Conservation (phyloP, 306 rosid species). For the Dalbergia cultrata region DNA sequence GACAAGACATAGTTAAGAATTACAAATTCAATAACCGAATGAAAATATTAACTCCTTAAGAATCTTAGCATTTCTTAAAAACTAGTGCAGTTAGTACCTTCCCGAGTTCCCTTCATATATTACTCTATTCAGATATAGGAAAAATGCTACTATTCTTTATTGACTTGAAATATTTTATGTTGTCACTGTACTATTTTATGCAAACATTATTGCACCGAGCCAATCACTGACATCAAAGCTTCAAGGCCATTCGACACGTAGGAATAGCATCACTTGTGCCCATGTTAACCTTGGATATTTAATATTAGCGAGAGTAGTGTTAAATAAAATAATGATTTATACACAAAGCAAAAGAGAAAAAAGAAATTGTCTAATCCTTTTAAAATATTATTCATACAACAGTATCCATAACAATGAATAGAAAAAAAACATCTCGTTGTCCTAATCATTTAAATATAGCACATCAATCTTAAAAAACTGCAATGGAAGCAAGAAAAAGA, state of each 20-base stretch:
- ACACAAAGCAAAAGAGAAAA: background rate
- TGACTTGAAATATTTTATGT: constrained; percentile 40
- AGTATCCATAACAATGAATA: constrained; percentile 39
- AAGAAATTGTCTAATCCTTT: constrained; percentile 26
- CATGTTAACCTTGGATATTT: constrained; percentile 53
- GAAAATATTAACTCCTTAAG: constrained; percentile 6
- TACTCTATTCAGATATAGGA: background rate
- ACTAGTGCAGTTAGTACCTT: background rate
- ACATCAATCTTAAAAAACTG: constrained; percentile 14
- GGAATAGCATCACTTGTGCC: constrained; percentile 56
- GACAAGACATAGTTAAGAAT: constrained; percentile 37
- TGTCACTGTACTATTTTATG: constrained; percentile 46
- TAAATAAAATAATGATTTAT: background rate
- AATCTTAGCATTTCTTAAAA: constrained; percentile 45
- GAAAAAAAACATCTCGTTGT: constrained; percentile 3
- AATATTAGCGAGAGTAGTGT: background rate
- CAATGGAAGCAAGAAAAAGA: constrained; percentile 42
- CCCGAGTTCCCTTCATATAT: background rate
- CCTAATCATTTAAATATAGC: constrained; percentile 46
- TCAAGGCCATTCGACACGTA: constrained; percentile 51
- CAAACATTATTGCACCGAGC: constrained; percentile 43
- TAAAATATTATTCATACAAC: constrained; percentile 34
- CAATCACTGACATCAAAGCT: constrained; percentile 44
- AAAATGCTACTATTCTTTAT: constrained; percentile 23
- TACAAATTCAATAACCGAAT: constrained; percentile 39